Evolutionary conservation across 2,329 filamentous ascomycete species (phyloP).

Genomic region (Dactylella cylindrospora): DNA sequence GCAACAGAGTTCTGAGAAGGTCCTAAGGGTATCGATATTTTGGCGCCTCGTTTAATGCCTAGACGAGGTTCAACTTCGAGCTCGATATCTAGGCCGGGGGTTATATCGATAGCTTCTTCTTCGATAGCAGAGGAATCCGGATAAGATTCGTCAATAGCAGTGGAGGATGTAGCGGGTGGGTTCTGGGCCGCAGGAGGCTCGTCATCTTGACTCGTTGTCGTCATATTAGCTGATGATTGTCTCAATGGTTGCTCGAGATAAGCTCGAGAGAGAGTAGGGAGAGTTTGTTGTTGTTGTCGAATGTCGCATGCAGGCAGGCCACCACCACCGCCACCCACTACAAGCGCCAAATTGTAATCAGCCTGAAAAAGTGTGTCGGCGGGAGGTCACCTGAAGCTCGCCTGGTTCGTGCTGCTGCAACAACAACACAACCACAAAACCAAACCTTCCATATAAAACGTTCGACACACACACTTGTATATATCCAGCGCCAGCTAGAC

Average conservation of each 20-base stretch:
- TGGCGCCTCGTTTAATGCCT: conserved; percentile 40
- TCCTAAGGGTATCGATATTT: conserved; percentile 40
- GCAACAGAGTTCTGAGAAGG: conserved; percentile 12
- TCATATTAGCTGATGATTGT: conserved; percentile 22
- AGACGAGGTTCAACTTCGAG: conserved; percentile 32
- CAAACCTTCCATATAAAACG: too few species aligned
- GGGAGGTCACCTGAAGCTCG: too few species aligned
- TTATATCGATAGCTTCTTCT: conserved; percentile 31
- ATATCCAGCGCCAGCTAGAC: too few species aligned
- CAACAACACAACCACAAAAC: too few species aligned
- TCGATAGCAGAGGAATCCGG: conserved; percentile 40
- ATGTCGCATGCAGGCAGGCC: too few species aligned
- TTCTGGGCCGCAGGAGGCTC: conserved; percentile 23
- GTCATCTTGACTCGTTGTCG: conserved; percentile 31
- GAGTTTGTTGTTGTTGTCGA: too few species aligned
- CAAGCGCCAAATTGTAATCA: too few species aligned
- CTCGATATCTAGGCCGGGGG: conserved; percentile 27
- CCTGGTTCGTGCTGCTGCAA: too few species aligned
- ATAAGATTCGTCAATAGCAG: conserved; percentile 24
- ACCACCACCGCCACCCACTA: too few species aligned
- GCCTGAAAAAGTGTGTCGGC: too few species aligned
- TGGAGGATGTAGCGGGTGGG: conserved; percentile 5
- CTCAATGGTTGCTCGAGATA: conserved; percentile 16
- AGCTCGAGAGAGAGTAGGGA: too few species aligned
- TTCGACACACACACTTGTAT: too few species aligned